Evolutionary conservation across 768 basidiomycete species (phyloP).

Genomic region (Cystobasidium tubakii): DNA sequence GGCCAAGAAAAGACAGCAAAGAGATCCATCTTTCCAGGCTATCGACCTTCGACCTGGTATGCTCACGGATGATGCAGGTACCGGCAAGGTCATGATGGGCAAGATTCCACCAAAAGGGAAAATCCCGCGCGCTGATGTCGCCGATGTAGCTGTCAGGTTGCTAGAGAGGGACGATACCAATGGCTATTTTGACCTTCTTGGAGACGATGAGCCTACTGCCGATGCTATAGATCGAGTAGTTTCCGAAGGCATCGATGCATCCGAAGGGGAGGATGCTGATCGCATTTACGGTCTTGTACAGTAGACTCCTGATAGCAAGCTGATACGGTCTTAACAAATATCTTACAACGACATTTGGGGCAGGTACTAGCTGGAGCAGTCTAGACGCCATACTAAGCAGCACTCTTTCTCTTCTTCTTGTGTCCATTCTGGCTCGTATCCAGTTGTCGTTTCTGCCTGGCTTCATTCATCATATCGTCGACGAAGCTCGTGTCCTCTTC

Average conservation of each 20-base stretch:
- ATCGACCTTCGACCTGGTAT: slow-evolving; percentile 64
- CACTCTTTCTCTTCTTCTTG: background rate
- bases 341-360: too few relatives aligned
- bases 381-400: too few relatives aligned
- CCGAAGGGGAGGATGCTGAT: slow-evolving; percentile 19
- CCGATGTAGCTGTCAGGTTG: slow-evolving; percentile 26
- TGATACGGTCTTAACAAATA: background rate
- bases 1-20: slow-evolving; percentile 48
- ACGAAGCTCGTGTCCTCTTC: slow-evolving; percentile 12
- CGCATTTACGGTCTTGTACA: slow-evolving; percentile 16
- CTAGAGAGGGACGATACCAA: slow-evolving; percentile 14
- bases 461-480: slow-evolving; percentile 16
- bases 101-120: slow-evolving; percentile 48
- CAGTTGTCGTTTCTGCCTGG: background rate
- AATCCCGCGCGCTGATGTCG: slow-evolving; percentile 25
- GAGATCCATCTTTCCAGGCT: slow-evolving; percentile 56
- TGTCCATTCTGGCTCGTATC: background rate
- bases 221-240: slow-evolving; percentile 17
- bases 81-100: slow-evolving; percentile 57
- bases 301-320: background rate
- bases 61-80: slow-evolving; percentile 56
- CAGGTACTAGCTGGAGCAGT: too few relatives aligned
- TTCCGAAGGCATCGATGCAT: slow-evolving; percentile 10
- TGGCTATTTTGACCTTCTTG: slow-evolving; percentile 26
- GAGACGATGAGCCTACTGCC: background rate